Evolutionary conservation across 805 yeast genomes (phyloP).

Genomic region (Kluyveromyces aestuarii): DNA sequence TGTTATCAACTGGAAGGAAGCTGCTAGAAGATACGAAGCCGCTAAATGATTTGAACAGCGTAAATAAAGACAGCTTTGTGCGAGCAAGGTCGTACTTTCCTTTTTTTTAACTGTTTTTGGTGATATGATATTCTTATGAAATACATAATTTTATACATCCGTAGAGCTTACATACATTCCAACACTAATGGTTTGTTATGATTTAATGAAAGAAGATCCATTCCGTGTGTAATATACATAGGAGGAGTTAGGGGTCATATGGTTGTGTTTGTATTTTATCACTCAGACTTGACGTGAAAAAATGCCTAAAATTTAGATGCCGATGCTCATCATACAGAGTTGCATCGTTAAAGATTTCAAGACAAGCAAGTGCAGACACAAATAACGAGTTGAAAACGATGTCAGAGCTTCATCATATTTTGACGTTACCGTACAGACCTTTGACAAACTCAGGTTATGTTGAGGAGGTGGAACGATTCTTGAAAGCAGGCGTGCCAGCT

Average conservation of each 20-base stretch:
- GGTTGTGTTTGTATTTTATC: too few species aligned
- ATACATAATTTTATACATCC: too few species aligned
- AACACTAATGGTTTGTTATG: background rate
- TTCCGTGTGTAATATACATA: background rate
- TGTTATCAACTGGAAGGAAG: conserved; percentile 90
- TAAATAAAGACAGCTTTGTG: too few species aligned
- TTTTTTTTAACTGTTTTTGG: background rate
- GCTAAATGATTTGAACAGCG: conserved; percentile 1
- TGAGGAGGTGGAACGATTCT: conserved; percentile 35
- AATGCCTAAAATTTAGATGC: background rate
- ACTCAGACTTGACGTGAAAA: too few species aligned
- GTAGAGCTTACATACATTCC: background rate
- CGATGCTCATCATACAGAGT: too few species aligned
- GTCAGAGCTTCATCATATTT: conserved; percentile 65
- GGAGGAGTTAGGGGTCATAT: too few species aligned
- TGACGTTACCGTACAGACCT: conserved; percentile 47
- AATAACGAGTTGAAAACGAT: conserved; percentile 23
- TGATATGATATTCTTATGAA: background rate
- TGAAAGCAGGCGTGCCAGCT: conserved; percentile 66
- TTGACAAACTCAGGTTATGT: conserved; percentile 36
- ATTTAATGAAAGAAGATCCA: background rate
- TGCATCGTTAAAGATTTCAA: too few species aligned
- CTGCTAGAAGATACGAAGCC: conserved; percentile 56
- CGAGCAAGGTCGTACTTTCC: too few species aligned
- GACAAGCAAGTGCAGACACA: too few species aligned